Evolutionary conservation across 2,329 filamentous ascomycete species (phyloP).

Genomic region (Penicillium sp.): DNA sequence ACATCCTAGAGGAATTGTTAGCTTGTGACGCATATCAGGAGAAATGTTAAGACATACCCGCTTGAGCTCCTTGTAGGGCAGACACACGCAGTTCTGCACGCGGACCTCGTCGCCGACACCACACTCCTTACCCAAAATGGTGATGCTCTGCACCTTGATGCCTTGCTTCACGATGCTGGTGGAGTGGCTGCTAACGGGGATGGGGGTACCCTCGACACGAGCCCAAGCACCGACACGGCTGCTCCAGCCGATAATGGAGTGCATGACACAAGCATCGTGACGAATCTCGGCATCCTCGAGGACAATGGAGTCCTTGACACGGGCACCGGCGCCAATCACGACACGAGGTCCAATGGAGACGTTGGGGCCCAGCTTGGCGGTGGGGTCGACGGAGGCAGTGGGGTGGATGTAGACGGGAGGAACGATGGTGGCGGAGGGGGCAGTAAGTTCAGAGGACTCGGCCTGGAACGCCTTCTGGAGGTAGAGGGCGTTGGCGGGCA

Average conservation of each 20-base stretch:
- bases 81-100: slow-evolving; percentile 95
- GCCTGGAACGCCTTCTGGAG: slow-evolving; percentile 90
- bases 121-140: slow-evolving; percentile 95
- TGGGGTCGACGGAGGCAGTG: slow-evolving; percentile 84
- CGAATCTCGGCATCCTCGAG: slow-evolving; percentile 94
- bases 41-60: slow-evolving; percentile 62
- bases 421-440: slow-evolving; percentile 83
- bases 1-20: slow-evolving; percentile 33
- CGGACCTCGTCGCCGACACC: slow-evolving; percentile 89
- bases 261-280: slow-evolving; percentile 93
- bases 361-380: slow-evolving; percentile 94
- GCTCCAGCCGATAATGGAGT: slow-evolving; percentile 96
- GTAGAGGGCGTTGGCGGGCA: slow-evolving; percentile 95
- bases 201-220: slow-evolving; percentile 92
- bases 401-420: slow-evolving; percentile 95
- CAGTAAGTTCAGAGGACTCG: slow-evolving; percentile 76
- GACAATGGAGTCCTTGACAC: slow-evolving; percentile 94
- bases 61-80: slow-evolving; percentile 98
- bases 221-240: slow-evolving; percentile 98
- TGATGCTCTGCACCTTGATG: slow-evolving; percentile 97
- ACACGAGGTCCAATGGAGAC: slow-evolving; percentile 94
- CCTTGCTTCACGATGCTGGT: slow-evolving; percentile 97
- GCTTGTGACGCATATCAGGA: slow-evolving; percentile 2
- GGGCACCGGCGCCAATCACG: slow-evolving; percentile 78
- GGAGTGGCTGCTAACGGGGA: slow-evolving; percentile 80